Evolutionary conservation across 257 asterid species (phyloP).

Genomic region (Solanum bulbocastanum): DNA sequence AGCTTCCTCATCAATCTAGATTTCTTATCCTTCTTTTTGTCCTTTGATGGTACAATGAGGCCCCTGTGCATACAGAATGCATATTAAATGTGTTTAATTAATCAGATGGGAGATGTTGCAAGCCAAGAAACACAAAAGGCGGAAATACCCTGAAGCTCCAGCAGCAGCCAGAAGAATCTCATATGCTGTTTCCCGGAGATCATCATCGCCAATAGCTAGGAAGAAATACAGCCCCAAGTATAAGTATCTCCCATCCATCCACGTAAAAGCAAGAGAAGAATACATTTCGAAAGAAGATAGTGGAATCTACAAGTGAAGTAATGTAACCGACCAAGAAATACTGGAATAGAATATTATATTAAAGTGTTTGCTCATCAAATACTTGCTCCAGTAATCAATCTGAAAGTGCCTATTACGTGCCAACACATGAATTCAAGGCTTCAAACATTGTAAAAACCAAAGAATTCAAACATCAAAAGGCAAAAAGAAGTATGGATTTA

Average conservation of each 20-base stretch:
- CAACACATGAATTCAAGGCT: not conserved
- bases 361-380: not conserved
- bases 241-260: not conserved
- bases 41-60: conserved; percentile 87
- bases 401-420: not conserved
- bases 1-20: conserved; percentile 81
- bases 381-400: not conserved
- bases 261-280: not conserved
- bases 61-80: conserved; percentile 51
- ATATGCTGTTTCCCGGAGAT: conserved; percentile 91
- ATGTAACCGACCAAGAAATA: not conserved
- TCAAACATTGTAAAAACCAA: not conserved
- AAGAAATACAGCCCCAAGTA: not conserved
- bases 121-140: not conserved
- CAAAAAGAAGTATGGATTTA: not conserved
- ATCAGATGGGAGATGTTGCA: conserved; percentile 4
- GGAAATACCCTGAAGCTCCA: conserved; percentile 93
- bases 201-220: conserved; percentile 77
- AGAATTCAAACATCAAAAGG: not conserved
- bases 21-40: conserved; percentile 74
- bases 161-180: conserved; percentile 95
- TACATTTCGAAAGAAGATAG: not conserved
- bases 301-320: not conserved
- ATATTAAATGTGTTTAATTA: not conserved
- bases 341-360: not conserved